These are phyloP conservation scores for Sporisorium reilianum DNA, from an alignment of 1,284 basidiomycete genomes.

Conservation along the genomic window DNA sequence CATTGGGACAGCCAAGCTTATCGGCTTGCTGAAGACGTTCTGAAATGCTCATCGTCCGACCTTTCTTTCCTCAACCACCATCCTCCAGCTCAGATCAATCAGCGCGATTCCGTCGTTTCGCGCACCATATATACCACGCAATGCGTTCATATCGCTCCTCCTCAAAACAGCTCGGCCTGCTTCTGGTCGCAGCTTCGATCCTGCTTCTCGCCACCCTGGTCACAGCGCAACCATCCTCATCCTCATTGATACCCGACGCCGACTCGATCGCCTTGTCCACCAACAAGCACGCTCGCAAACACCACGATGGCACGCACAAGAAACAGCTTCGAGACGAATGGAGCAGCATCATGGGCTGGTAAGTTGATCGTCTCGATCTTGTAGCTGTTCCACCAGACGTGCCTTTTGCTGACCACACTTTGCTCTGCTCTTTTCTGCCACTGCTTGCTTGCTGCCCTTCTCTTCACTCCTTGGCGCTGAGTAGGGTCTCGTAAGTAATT, in stretches of 20 bases:
- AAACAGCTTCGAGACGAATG: conserved; percentile 43
- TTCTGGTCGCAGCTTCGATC: conserved; percentile 29
- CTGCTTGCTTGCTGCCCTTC: conserved; percentile 20
- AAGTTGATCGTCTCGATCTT: conserved; percentile 3
- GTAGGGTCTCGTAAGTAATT: conserved; percentile 49
- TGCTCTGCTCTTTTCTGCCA: no score
- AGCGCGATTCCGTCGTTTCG: no score
- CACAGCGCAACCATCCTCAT: conserved; percentile 12
- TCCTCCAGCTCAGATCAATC: neutral
- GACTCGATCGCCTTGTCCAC: conserved; percentile 6
- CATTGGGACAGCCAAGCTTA: conserved; percentile 8
- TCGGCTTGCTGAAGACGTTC: no score
- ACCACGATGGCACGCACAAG: conserved; percentile 12
- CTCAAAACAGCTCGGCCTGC: conserved; percentile 20
- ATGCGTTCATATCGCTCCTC: conserved; percentile 29
- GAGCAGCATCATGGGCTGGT: conserved; percentile 59
- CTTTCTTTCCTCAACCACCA: conserved; percentile 4
- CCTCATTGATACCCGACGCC: conserved; percentile 18
- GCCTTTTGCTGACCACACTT: no score
- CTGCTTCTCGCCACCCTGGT: conserved; percentile 20
- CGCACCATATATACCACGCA: neutral
- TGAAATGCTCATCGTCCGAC: neutral
- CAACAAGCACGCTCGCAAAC: conserved; percentile 16
- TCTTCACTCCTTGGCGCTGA: conserved; percentile 18
- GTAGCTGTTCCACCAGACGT: neutral